Percentiles rank a stretch among this genome's conserved stretches.
phyloP scores from a whole-genome alignment of 371 early-diverging fungal genomes.

The Quaeritorhiza haematococci region DNA sequence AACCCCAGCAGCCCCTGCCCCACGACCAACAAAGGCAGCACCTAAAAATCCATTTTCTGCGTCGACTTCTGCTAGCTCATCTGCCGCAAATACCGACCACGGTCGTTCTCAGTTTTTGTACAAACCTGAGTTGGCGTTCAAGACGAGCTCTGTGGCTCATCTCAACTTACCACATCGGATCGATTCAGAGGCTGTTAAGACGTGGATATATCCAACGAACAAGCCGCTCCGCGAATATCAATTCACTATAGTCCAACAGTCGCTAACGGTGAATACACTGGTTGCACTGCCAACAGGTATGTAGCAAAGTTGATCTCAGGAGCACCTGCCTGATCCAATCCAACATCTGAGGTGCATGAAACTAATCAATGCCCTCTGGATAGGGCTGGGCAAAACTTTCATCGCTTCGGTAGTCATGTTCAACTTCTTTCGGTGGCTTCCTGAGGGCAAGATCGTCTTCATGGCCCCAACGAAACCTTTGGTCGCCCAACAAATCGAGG shows the following conservation, averaged over 20 bases:
- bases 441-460: slow-evolving; percentile 81
- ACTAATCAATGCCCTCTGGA: background rate
- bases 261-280: slow-evolving; percentile 79
- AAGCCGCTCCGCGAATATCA: slow-evolving; percentile 81
- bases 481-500: slow-evolving; percentile 87
- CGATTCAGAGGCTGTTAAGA: slow-evolving; percentile 48
- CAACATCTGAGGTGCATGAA: background rate
- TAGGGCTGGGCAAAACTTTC: slow-evolving; percentile 89
- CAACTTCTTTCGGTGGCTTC: slow-evolving; percentile 93
- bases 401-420: slow-evolving; percentile 95
- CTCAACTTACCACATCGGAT: too few relatives aligned
- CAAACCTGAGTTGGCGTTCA: too few relatives aligned
- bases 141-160: too few relatives aligned
- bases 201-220: slow-evolving; percentile 82
- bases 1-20: too few relatives aligned
- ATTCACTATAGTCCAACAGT: slow-evolving; percentile 72
- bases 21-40: too few relatives aligned
- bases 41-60: too few relatives aligned
- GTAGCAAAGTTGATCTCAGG: background rate
- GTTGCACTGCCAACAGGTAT: slow-evolving; percentile 64
- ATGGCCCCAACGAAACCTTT: slow-evolving; percentile 86
- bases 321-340: slow-evolving; percentile 10
- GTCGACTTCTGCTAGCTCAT: too few relatives aligned
- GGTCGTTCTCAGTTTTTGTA: too few relatives aligned
- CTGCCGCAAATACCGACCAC: too few relatives aligned